A percentile compares a stretch with the other conserved stretches of the same genome.
Evolutionary conservation across 129 eudicot species (phyloP).

Genomic region (Pittosporum tobira): DNA sequence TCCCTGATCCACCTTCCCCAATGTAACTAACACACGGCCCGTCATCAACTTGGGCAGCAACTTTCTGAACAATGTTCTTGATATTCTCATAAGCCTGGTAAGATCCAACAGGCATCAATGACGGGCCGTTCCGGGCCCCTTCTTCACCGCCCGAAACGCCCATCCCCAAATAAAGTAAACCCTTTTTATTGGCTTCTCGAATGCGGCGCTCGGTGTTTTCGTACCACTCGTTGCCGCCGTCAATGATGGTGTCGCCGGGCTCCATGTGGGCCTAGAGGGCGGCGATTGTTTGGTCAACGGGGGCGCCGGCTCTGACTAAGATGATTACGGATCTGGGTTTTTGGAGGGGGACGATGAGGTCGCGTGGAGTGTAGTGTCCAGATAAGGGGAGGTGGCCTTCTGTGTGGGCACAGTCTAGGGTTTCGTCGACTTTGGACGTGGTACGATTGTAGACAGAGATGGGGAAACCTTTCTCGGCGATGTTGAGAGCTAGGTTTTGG

Average conservation of each 20-base stretch:
- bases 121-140: slow-evolving; percentile 75
- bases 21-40: slow-evolving; percentile 92
- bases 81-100: slow-evolving; percentile 56
- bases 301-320: slow-evolving; percentile 87
- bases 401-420: slow-evolving; percentile 61
- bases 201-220: slow-evolving; percentile 79
- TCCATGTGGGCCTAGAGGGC: slow-evolving; percentile 69
- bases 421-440: slow-evolving; percentile 70
- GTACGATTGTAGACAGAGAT: slow-evolving; percentile 91
- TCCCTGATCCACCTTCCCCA: slow-evolving; percentile 87
- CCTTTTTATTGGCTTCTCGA: slow-evolving; percentile 31
- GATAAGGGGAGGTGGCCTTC: slow-evolving; percentile 70
- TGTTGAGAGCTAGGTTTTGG: slow-evolving; percentile 82
- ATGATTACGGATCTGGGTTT: slow-evolving; percentile 85
- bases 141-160: slow-evolving; percentile 96
- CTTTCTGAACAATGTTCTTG: slow-evolving; percentile 51
- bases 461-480: slow-evolving; percentile 85
- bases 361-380: slow-evolving; percentile 69
- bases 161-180: slow-evolving; percentile 77
- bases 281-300: slow-evolving; percentile 82
- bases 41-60: slow-evolving; percentile 89
- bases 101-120: slow-evolving; percentile 90
- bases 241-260: slow-evolving; percentile 86
- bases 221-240: slow-evolving; percentile 95
- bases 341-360: slow-evolving; percentile 62